Percentiles rank a stretch among this genome's conserved stretches.
phyloP scores from a whole-genome alignment of 805 yeast genomes.

The Ogataea paradorogensis region DNA sequence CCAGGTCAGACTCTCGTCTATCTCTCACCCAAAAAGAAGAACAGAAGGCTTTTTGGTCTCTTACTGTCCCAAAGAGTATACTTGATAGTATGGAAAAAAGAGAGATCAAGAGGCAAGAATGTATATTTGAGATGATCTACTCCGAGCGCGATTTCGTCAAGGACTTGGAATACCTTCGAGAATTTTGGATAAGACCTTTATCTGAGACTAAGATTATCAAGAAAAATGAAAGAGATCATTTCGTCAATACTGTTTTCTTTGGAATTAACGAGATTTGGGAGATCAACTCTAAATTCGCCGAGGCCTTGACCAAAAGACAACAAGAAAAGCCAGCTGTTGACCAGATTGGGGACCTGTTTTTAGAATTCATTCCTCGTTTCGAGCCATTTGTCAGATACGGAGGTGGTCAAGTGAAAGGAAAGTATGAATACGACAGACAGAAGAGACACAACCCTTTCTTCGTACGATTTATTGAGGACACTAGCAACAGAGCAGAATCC shows the following conservation, averaged over 20 bases:
- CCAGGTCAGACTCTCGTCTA: constrained; percentile 66
- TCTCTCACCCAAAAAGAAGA: constrained; percentile 75
- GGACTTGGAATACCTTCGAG: constrained; percentile 88
- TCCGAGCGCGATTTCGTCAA: constrained; percentile 95
- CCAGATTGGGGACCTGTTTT: constrained; percentile 81
- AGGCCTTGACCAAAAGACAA: constrained; percentile 84
- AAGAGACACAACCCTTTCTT: constrained; percentile 85
- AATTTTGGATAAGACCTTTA: constrained; percentile 89
- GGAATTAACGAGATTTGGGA: constrained; percentile 84
- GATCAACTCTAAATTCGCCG: constrained; percentile 81
- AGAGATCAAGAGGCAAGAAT: constrained; percentile 91
- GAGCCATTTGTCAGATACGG: constrained; percentile 93
- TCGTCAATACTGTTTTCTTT: constrained; percentile 87
- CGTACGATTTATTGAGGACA: constrained; percentile 90
- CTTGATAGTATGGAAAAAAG: constrained; percentile 75
- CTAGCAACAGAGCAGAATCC: constrained; percentile 79
- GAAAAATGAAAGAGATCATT: constrained; percentile 83
- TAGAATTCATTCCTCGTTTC: constrained; percentile 80
- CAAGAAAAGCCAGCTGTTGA: constrained; percentile 80
- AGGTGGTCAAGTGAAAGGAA: constrained; percentile 92
- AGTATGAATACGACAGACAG: constrained; percentile 92
- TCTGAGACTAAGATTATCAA: constrained; percentile 86
- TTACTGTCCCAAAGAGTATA: constrained; percentile 77
- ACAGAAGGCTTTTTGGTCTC: constrained; percentile 87
- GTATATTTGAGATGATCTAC: constrained; percentile 87